phyloP scores from a whole-genome alignment of 306 rosid species.

The Quercus aquifolioides region DNA sequence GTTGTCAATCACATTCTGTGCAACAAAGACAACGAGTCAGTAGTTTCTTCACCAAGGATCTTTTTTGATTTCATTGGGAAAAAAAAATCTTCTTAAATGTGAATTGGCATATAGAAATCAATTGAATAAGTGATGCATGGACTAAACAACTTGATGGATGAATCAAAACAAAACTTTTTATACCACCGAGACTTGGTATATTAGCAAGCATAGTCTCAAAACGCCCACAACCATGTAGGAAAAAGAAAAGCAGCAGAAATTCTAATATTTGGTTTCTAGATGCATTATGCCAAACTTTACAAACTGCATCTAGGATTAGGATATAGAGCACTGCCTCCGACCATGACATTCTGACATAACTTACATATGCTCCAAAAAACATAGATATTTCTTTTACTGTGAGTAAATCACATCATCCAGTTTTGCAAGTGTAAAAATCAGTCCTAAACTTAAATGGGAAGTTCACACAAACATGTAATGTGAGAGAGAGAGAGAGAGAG shows the following conservation, averaged over 20 bases:
- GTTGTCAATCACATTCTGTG: conserved; percentile 60
- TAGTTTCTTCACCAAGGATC: background rate
- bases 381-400: background rate
- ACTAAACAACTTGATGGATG: too few species aligned
- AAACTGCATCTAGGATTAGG: too few species aligned
- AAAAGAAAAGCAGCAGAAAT: background rate
- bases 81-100: background rate
- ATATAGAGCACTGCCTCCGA: too few species aligned
- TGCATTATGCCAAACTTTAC: background rate
- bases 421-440: conserved; percentile 1
- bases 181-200: background rate
- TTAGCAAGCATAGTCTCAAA: background rate
- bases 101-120: background rate
- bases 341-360: too few species aligned
- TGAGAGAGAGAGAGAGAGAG: background rate
- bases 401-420: background rate
- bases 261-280: background rate
- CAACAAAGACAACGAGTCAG: conserved; percentile 22
- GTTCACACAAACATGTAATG: background rate
- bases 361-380: background rate
- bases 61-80: background rate
- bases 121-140: too few species aligned
- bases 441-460: background rate
- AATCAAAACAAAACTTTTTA: too few species aligned
- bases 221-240: background rate